Evolutionary conservation across 83 land plant species (phyloP).

Genomic region (Diphasiastrum complanatum): DNA sequence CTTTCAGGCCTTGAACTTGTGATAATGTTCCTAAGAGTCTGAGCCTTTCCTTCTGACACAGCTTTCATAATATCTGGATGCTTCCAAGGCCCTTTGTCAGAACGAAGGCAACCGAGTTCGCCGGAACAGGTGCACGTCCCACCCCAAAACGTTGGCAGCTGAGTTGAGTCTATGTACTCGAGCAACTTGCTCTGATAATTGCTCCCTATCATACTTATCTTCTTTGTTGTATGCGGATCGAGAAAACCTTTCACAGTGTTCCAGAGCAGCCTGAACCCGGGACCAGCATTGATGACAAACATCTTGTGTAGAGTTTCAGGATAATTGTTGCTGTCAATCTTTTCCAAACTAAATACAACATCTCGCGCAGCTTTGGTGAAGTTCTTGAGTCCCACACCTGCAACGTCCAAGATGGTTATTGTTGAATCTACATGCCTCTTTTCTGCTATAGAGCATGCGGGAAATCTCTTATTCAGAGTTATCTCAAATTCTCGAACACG

Average conservation of each 20-base stretch:
- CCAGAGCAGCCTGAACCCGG: slow-evolving; percentile 12
- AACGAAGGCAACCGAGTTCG: not conserved
- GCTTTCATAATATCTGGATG: not conserved
- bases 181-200: slow-evolving; percentile 8
- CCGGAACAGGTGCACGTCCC: not conserved
- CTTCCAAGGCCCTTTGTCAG: slow-evolving; percentile 1
- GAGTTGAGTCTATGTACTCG: not conserved
- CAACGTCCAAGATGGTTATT: slow-evolving; percentile 10
- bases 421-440: slow-evolving; percentile 10
- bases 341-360: not conserved
- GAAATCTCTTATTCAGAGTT: slow-evolving; percentile 7
- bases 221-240: slow-evolving; percentile 4
- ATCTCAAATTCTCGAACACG: slow-evolving; percentile 4
- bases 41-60: not conserved
- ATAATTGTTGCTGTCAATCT: slow-evolving; percentile 13
- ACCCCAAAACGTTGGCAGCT: not conserved
- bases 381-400: slow-evolving; percentile 11
- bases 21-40: no score
- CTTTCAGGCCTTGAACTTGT: no score
- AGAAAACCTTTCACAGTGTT: slow-evolving; percentile 14
- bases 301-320: slow-evolving; percentile 15
- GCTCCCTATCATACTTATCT: slow-evolving; percentile 2
- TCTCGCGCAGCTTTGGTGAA: slow-evolving; percentile 7
- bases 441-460: slow-evolving; percentile 11
- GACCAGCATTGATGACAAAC: slow-evolving; percentile 16